Evolutionary conservation across 169 alveolate genomes (phyloP).

Genomic region (Plasmodium fragile): DNA sequence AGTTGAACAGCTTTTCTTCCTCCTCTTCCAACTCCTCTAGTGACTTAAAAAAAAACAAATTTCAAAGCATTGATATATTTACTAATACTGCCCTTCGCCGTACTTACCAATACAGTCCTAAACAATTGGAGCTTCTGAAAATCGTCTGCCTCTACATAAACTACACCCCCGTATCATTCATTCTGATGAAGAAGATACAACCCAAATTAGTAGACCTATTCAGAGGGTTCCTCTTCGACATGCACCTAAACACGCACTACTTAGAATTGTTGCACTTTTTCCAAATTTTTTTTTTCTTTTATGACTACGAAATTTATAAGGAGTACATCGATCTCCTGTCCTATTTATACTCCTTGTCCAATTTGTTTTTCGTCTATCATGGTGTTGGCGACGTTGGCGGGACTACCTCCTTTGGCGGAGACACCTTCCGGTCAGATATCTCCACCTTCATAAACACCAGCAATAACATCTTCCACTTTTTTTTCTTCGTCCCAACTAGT

Average conservation of each 20-base stretch:
- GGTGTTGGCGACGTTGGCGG: no score
- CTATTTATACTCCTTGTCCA: slow-evolving; percentile 16
- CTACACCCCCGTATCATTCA: slow-evolving; percentile 69
- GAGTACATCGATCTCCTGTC: slow-evolving; percentile 17
- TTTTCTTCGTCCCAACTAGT: slow-evolving; percentile 50
- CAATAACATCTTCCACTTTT: slow-evolving; percentile 52
- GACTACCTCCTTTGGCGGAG: not conserved
- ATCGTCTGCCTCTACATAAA: slow-evolving; percentile 55
- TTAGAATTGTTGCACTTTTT: slow-evolving; percentile 52
- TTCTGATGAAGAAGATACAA: slow-evolving; percentile 37
- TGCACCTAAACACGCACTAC: slow-evolving; percentile 29
- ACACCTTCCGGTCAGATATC: slow-evolving; percentile 22
- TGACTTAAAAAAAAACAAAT: slow-evolving; percentile 28
- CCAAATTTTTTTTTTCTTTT: slow-evolving; percentile 48
- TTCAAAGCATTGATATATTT: slow-evolving; percentile 25
- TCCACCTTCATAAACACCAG: slow-evolving; percentile 38
- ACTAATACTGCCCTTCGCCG: not conserved
- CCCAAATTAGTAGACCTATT: slow-evolving; percentile 10
- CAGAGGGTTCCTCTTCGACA: slow-evolving; percentile 28
- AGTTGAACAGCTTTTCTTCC: slow-evolving; percentile 12
- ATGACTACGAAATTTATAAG: slow-evolving; percentile 47
- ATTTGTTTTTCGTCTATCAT: slow-evolving; percentile 26
- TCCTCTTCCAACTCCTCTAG: slow-evolving; percentile 23
- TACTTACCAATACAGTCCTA: slow-evolving; percentile 41
- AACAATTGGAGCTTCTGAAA: slow-evolving; percentile 61